These are phyloP conservation scores for Apiospora pterosperma DNA, from an alignment of 2,329 filamentous ascomycete genomes.

Conservation along the genomic window DNA sequence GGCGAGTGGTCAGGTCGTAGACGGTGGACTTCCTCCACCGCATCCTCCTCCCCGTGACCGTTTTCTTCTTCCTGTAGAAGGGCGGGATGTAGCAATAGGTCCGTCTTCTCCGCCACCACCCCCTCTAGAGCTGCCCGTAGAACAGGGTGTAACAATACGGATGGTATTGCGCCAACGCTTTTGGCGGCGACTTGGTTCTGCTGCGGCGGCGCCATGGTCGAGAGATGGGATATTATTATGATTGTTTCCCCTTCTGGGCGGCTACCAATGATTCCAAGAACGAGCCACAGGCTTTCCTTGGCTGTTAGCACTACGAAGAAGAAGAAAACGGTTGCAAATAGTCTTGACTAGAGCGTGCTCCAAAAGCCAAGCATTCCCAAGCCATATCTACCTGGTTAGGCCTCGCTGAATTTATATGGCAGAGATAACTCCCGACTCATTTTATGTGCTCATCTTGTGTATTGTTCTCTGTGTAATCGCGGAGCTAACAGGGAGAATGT, in stretches of 20 bases:
- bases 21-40: neutral
- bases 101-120: neutral
- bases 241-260: neutral
- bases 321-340: neutral
- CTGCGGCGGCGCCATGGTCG: neutral
- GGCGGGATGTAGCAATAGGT: neutral
- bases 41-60: too few species aligned
- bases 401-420: neutral
- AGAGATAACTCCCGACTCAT: neutral
- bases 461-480: neutral
- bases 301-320: neutral
- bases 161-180: neutral
- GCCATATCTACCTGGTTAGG: neutral
- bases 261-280: neutral
- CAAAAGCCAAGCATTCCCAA: neutral
- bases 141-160: neutral
- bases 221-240: neutral
- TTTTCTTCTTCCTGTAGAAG: neutral
- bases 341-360: neutral
- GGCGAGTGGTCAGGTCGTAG: too few species aligned
- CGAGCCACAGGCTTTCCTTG: neutral
- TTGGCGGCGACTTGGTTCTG: neutral
- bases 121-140: neutral
- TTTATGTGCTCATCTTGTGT: neutral
- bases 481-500: neutral